phyloP scores from a whole-genome alignment of 495 filamentous ascomycete genomes.

The Stereocaulon alpinum region DNA sequence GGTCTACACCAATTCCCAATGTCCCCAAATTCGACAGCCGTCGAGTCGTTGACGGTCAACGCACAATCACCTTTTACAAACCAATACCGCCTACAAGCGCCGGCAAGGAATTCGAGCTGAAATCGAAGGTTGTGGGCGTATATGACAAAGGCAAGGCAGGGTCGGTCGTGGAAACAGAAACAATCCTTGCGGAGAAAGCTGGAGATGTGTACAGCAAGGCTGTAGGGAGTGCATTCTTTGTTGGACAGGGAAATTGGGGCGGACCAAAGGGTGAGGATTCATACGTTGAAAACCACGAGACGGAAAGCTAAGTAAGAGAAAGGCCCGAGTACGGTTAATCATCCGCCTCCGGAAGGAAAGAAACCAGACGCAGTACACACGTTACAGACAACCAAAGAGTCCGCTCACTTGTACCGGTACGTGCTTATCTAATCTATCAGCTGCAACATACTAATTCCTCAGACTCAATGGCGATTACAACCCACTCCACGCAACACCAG shows the following conservation, averaged over 20 bases:
- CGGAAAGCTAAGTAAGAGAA: not conserved
- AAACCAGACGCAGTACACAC: slow-evolving; percentile 64
- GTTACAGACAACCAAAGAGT: slow-evolving; percentile 55
- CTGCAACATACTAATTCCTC: slow-evolving; percentile 7
- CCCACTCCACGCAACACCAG: slow-evolving; percentile 75
- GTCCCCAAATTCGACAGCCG: slow-evolving; percentile 67
- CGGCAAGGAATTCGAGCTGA: slow-evolving; percentile 64
- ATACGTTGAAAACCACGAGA: not conserved
- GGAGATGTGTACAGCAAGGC: slow-evolving; percentile 65
- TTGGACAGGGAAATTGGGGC: slow-evolving; percentile 80
- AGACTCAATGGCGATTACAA: slow-evolving; percentile 86
- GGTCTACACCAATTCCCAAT: slow-evolving; percentile 54
- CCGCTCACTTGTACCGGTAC: slow-evolving; percentile 62
- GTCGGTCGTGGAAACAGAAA: slow-evolving; percentile 71
- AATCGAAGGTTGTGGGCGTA: slow-evolving; percentile 71
- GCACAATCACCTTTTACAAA: slow-evolving; percentile 66
- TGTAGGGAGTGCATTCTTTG: slow-evolving; percentile 62
- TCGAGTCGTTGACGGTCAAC: slow-evolving; percentile 77
- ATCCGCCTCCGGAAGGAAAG: slow-evolving; percentile 58
- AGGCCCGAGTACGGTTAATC: slow-evolving; percentile 64
- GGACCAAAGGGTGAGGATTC: slow-evolving; percentile 62
- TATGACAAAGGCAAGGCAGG: slow-evolving; percentile 88
- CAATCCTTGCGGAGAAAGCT: slow-evolving; percentile 58
- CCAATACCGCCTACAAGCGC: slow-evolving; percentile 62
- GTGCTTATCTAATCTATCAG: not conserved